Percentiles rank a stretch among this genome's conserved stretches.
These are phyloP conservation scores for Xylaria venustula DNA, from an alignment of 495 filamentous ascomycete species.

Conservation along the genomic window DNA sequence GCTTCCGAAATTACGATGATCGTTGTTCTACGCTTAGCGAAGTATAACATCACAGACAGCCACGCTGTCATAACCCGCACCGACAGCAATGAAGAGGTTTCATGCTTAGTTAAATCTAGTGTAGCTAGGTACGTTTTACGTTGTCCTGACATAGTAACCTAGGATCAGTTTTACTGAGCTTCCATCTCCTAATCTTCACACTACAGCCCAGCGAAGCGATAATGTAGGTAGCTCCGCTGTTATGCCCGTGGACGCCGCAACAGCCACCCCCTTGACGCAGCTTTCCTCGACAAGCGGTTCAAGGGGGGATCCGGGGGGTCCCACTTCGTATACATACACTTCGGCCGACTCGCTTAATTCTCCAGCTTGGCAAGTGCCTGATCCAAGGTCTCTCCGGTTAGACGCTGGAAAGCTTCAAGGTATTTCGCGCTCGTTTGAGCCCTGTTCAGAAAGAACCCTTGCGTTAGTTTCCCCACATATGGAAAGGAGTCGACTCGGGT, in stretches of 20 bases:
- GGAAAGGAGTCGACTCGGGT: background rate
- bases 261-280: background rate
- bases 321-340: background rate
- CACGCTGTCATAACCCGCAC: background rate
- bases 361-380: constrained; percentile 31
- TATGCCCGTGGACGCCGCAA: background rate
- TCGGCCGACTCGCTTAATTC: background rate
- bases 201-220: too few species aligned
- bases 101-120: background rate
- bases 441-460: background rate
- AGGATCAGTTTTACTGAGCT: background rate
- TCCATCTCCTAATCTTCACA: background rate
- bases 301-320: too few species aligned
- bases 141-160: too few species aligned
- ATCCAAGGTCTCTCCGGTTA: constrained; percentile 45
- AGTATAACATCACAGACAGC: too few species aligned
- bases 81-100: background rate
- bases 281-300: background rate
- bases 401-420: constrained; percentile 38
- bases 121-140: too few species aligned
- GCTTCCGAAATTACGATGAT: background rate
- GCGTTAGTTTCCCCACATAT: background rate
- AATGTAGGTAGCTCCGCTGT: background rate
- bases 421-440: constrained; percentile 28
- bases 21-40: too few species aligned